phyloP scores from a whole-genome alignment of 768 basidiomycete species.

The Saitozyma podzolica region DNA sequence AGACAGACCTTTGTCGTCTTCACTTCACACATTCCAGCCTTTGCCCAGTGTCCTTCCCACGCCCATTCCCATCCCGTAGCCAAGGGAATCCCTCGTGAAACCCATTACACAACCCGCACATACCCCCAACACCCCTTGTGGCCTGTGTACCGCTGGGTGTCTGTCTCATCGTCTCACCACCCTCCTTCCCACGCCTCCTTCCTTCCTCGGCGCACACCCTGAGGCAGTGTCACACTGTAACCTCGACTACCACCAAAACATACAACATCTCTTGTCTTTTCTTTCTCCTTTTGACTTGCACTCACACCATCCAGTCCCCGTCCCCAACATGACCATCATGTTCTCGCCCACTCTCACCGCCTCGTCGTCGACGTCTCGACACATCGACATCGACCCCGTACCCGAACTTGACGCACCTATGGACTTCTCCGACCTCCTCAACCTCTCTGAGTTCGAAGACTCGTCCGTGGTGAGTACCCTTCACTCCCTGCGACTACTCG shows the following conservation, averaged over 20 bases:
- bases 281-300: neutral
- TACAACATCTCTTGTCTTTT: neutral
- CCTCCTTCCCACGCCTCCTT: neutral
- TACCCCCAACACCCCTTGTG: too few relatives aligned
- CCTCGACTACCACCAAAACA: neutral
- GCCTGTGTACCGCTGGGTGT: too few relatives aligned
- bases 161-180: neutral
- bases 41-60: neutral
- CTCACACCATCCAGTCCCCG: neutral
- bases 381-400: slow-evolving; percentile 8
- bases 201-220: neutral
- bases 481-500: slow-evolving; percentile 8
- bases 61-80: too few relatives aligned
- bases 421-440: slow-evolving; percentile 32
- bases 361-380: slow-evolving; percentile 19
- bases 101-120: too few relatives aligned
- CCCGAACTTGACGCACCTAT: slow-evolving; percentile 14
- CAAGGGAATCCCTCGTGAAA: too few relatives aligned
- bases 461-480: slow-evolving; percentile 18
- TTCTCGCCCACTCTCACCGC: slow-evolving; percentile 21
- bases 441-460: slow-evolving; percentile 38
- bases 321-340: neutral
- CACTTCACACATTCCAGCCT: neutral
- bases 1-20: neutral
- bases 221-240: too few relatives aligned